Percentiles rank a stretch among this genome's conserved stretches.
Conservation (phyloP, 805 yeast species). For the Starmera amethionina region DNA sequence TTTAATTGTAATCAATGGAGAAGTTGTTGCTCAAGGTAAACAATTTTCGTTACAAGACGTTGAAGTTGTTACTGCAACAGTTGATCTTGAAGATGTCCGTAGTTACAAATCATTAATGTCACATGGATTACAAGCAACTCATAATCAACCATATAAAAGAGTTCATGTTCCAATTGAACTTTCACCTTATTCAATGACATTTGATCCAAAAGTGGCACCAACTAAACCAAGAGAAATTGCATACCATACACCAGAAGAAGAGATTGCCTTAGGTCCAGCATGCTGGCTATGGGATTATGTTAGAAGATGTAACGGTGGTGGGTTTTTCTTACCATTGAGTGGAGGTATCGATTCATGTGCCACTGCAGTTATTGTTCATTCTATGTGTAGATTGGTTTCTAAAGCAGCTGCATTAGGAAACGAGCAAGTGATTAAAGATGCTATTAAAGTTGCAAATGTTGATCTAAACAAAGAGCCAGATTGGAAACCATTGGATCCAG, state of each 20-base stretch:
- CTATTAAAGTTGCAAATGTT: constrained; percentile 54
- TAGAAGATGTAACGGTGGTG: constrained; percentile 83
- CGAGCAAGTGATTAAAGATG: constrained; percentile 67
- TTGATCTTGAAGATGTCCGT: constrained; percentile 86
- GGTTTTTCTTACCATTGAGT: constrained; percentile 85
- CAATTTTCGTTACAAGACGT: constrained; percentile 89
- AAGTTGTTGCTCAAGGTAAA: constrained; percentile 84
- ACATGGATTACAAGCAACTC: constrained; percentile 27
- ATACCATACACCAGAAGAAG: constrained; percentile 85
- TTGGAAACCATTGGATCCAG: constrained; percentile 67
- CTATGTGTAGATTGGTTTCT: constrained; percentile 85
- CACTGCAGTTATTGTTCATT: constrained; percentile 86
- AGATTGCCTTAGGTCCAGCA: constrained; percentile 96
- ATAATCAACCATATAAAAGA: constrained; percentile 29
- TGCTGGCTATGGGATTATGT: constrained; percentile 99
- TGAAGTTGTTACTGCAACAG: constrained; percentile 92
- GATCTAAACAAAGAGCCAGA: constrained; percentile 25
- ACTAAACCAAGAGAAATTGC: constrained; percentile 38
- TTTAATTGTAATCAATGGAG: constrained; percentile 83
- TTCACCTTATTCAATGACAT: constrained; percentile 47
- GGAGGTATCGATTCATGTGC: constrained; percentile 99
- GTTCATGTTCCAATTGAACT: constrained; percentile 56
- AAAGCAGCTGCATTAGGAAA: constrained; percentile 61
- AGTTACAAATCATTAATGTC: constrained; percentile 68
- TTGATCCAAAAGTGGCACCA: constrained; percentile 56